Evolutionary conservation across 257 asterid species (phyloP).

Genomic region (Nicotiana benthamiana): DNA sequence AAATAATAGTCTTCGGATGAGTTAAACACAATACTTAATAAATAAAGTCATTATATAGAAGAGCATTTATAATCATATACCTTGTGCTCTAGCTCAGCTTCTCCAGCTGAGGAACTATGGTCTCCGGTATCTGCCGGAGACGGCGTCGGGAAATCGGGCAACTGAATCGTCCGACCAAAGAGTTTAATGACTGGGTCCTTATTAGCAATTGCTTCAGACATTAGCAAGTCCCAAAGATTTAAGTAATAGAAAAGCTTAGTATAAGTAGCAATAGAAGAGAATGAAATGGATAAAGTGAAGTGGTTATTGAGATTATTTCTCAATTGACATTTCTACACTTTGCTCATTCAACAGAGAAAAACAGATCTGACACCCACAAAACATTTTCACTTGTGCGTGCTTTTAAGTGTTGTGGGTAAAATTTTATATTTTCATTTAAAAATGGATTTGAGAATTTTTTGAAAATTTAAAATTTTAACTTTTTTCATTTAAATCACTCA

Average conservation of each 20-base stretch:
- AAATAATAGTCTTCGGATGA: slow-evolving; percentile 10
- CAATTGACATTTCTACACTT: not conserved
- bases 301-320: slow-evolving; percentile 19
- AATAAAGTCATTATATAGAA: slow-evolving; percentile 11
- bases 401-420: no score
- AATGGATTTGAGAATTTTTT: no score
- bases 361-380: slow-evolving; percentile 54
- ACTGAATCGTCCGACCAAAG: slow-evolving; percentile 73
- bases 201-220: slow-evolving; percentile 39
- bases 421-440: no score
- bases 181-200: slow-evolving; percentile 86
- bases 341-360: not conserved
- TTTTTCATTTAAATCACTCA: no score
- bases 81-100: slow-evolving; percentile 40
- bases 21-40: slow-evolving; percentile 10
- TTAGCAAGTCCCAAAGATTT: slow-evolving; percentile 18
- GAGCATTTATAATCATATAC: slow-evolving; percentile 27
- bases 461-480: no score
- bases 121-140: slow-evolving; percentile 23
- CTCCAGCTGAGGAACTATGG: slow-evolving; percentile 25
- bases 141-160: slow-evolving; percentile 37
- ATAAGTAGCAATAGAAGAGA: not conserved
- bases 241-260: not conserved
- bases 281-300: not conserved
- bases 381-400: not conserved